These are phyloP conservation scores for Noccaea caerulescens DNA, from an alignment of 345 rosid genomes.

Conservation along the genomic window DNA sequence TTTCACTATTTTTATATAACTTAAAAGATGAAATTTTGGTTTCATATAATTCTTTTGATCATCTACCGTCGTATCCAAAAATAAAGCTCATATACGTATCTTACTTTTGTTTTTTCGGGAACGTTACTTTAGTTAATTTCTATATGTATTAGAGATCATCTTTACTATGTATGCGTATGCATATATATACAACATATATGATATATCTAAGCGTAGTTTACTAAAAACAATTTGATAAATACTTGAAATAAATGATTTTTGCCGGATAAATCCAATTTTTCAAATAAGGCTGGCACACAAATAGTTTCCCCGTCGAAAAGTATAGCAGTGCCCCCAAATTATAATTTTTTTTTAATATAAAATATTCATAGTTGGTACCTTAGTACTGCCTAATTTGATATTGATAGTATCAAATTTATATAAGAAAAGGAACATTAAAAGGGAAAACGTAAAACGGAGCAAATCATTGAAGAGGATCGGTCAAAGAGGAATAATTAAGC, in stretches of 20 bases:
- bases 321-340: neutral
- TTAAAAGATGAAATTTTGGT: constrained; percentile 34
- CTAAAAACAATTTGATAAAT: no score
- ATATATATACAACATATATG: no score
- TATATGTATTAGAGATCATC: neutral
- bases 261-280: neutral
- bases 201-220: no score
- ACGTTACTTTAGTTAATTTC: constrained; percentile 14
- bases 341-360: no score
- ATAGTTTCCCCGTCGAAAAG: neutral
- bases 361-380: neutral
- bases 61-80: constrained; percentile 38
- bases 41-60: constrained; percentile 36
- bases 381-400: constrained; percentile 3
- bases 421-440: neutral
- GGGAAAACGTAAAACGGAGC: constrained; percentile 22
- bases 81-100: constrained; percentile 39
- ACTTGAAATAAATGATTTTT: neutral
- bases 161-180: neutral
- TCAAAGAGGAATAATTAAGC: constrained; percentile 46
- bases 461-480: constrained; percentile 40
- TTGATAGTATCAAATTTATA: neutral
- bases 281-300: neutral
- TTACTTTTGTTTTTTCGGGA: constrained; percentile 31
- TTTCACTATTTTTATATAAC: constrained; percentile 37